Evolutionary conservation across 257 asterid species (phyloP).

Genomic region (Lycium barbarum): DNA sequence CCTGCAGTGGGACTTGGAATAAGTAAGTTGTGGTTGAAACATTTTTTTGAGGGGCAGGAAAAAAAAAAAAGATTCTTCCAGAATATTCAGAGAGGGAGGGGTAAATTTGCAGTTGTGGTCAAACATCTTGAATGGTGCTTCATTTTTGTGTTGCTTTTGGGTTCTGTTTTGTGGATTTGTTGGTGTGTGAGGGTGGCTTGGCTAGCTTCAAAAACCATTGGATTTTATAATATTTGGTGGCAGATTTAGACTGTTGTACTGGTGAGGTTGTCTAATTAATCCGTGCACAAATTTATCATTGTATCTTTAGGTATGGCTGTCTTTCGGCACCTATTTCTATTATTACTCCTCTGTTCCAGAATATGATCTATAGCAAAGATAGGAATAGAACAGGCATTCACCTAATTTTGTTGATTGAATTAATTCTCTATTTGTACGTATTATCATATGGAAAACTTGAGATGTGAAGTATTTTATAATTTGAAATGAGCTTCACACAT

Average conservation of each 20-base stretch:
- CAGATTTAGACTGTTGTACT: neutral
- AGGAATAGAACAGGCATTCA: neutral
- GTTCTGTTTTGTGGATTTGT: neutral
- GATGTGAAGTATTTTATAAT: neutral
- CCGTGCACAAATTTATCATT: neutral
- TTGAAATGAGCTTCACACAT: neutral
- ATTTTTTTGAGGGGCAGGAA: neutral
- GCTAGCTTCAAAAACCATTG: neutral
- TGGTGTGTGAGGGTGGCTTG: neutral
- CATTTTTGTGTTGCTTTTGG: neutral
- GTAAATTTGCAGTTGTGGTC: neutral
- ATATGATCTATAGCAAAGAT: neutral
- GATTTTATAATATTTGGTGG: neutral
- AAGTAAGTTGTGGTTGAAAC: neutral
- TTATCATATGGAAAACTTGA: constrained; percentile 3
- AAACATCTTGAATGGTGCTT: neutral
- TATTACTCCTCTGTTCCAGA: neutral
- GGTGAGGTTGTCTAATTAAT: neutral
- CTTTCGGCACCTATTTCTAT: neutral
- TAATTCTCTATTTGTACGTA: neutral
- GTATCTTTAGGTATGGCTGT: neutral
- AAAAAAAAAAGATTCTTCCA: neutral
- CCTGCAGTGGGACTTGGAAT: neutral
- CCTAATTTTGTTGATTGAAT: neutral
- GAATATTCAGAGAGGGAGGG: neutral